Evolutionary conservation across 805 yeast genomes (phyloP).

Genomic region (Wickerhamiella occidentalis): DNA sequence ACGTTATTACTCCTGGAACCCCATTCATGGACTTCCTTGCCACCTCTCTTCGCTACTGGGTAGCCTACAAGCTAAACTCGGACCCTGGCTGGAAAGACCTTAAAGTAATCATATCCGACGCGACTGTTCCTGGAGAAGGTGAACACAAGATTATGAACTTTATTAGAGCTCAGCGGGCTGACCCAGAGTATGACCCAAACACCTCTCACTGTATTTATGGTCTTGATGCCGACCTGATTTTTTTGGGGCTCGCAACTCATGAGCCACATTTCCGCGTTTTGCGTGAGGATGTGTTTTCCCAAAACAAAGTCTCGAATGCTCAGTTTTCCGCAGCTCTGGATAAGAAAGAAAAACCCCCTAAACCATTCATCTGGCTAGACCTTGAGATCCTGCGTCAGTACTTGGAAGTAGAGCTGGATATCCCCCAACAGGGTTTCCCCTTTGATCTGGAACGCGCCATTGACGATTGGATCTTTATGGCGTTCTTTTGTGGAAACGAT

Average conservation of each 20-base stretch:
- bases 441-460: constrained; percentile 90
- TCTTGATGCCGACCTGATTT: constrained; percentile 92
- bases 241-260: constrained; percentile 91
- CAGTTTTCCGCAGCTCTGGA: constrained; percentile 29
- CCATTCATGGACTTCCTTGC: constrained; percentile 94
- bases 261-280: constrained; percentile 92
- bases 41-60: constrained; percentile 75
- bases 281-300: constrained; percentile 94
- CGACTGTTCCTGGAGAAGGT: constrained; percentile 98
- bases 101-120: constrained; percentile 86
- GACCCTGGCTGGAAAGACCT: constrained; percentile 92
- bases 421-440: constrained; percentile 55
- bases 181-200: constrained; percentile 80
- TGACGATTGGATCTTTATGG: constrained; percentile 98
- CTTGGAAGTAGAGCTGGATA: constrained; percentile 63
- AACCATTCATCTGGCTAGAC: constrained; percentile 92
- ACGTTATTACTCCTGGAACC: constrained; percentile 97
- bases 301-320: constrained; percentile 36
- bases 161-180: constrained; percentile 78
- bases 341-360: constrained; percentile 22
- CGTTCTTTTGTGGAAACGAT: constrained; percentile 97
- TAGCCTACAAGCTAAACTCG: constrained; percentile 68
- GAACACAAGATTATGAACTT: constrained; percentile 97
- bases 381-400: constrained; percentile 80
- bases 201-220: constrained; percentile 96